Base-by-base conservation (phyloP, 1,139 yeast species). In the Neolecta irregularis region DNA sequence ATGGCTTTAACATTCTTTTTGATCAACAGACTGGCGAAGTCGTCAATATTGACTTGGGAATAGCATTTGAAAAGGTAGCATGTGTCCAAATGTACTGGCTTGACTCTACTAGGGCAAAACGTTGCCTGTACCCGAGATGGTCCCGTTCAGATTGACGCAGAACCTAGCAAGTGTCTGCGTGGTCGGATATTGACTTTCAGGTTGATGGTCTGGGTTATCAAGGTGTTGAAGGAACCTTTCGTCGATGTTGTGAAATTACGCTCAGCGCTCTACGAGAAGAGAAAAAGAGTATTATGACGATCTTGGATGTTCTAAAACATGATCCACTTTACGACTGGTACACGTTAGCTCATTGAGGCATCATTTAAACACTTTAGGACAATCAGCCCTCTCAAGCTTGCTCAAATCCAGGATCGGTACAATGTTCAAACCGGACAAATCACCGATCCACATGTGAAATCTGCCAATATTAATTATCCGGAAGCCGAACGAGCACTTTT, bases 311-410 rank as follows among this genome's bases (percentile, higher is more conserved):
- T 6, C 58, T 91, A 44, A 64, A 77, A 46, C 81, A 91, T 67
- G 98, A 91, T 62, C 96, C 98, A 0, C 63, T 91, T 39, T 85
- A 85, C 49, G 68, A 79, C 1, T 88, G 98, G 98, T 71, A 75
- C 1, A 61, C 11, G n/a, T 30, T 4, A 20, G 28, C 13, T 19
- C 32, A 9, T 17, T 29, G 15, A 22, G 11, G 8, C n/a, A 31
- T 28, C 29, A 33, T 39, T 24, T 22, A 24, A 4, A 6, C 35
- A 35, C 24, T 32, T 24, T 24, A 51, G 55, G 56, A 47, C 56
- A 2, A 37, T 54, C 30, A 51, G 56, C 9, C 54, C 56, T 5
- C 32, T 50, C 16, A 51, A 53, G 25, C 69, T 64, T 50, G 65
- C 64, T 43, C 68, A 64, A 44, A 48, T 75, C 13, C 81, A 75